phyloP scores from a whole-genome alignment of 192 early-diverging fungal species.

The Helicostylum pulchrum region DNA sequence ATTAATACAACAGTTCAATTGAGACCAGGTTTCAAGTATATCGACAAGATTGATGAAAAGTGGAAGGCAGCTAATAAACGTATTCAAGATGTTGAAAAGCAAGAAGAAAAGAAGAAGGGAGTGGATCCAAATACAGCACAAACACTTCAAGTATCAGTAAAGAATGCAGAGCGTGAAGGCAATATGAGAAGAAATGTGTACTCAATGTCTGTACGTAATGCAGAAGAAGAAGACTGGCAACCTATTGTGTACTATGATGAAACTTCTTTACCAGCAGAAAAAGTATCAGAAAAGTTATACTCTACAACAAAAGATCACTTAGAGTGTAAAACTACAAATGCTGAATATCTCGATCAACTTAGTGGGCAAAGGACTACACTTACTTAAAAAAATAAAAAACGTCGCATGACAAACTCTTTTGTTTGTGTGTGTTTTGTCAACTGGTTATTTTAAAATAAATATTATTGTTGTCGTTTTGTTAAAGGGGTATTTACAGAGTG shows the following conservation, averaged over 20 bases:
- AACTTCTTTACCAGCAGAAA: conserved; percentile 27
- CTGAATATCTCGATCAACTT: conserved; percentile 31
- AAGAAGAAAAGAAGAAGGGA: conserved; percentile 46
- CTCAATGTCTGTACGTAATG: conserved; percentile 54
- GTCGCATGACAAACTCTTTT: too few relatives aligned
- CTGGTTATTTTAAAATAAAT: too few relatives aligned
- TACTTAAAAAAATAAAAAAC: too few relatives aligned
- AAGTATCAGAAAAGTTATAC: conserved; percentile 39
- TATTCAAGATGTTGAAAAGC: conserved; percentile 61
- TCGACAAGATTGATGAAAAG: conserved; percentile 89
- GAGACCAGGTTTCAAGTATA: conserved; percentile 84
- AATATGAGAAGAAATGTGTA: conserved; percentile 57
- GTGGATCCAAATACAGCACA: conserved; percentile 39
- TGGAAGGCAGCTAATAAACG: conserved; percentile 62
- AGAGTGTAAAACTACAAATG: conserved; percentile 32
- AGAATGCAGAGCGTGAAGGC: conserved; percentile 60
- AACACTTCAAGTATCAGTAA: conserved; percentile 53
- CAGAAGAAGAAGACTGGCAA: conserved; percentile 74
- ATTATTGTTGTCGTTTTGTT: too few relatives aligned
- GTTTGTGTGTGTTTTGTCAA: too few relatives aligned
- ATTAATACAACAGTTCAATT: conserved; percentile 74
- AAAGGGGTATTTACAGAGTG: too few relatives aligned
- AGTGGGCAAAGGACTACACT: conserved; percentile 9
- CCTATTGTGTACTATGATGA: conserved; percentile 60
- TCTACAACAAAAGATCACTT: conserved; percentile 29